Evolutionary conservation across 1,284 basidiomycete genomes (phyloP), one percentile per base, ranked within the genome.

Genomic region (Rhodotorula sp.): DNA sequence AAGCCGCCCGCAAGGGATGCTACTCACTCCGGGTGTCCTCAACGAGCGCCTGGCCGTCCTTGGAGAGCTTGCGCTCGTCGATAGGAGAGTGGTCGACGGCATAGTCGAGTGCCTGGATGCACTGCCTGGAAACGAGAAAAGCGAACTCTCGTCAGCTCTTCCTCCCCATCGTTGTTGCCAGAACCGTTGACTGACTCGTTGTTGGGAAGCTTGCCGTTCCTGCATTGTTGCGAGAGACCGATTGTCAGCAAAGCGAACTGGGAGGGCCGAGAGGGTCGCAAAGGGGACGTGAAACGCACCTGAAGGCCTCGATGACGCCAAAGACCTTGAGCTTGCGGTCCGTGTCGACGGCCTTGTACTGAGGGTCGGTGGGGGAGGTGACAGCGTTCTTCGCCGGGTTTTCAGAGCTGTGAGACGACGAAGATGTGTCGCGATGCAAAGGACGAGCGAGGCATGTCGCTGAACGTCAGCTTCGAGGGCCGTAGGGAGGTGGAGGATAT

Each of bases 31-130:
- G 86, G 24, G 85, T 81, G 78, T 95, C 92, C 64, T 87, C 82
- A 57, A 94, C 82, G 71, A 97, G 87, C 71, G 86, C 86, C 74
- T 85, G 84, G 64, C 92, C 92, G 20, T 92, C 89, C 1, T 85
- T 82, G 0, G 90, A 92, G 61, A 96, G 86, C 78, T 86, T 83
- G 65, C 81, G 77, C 67, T 85, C 65, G 72, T 89, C 84, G 52
- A 93, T 84, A 11, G 89, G 90, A 4, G 89, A 87, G 79, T 89
- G 80, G 54, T 84, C 80, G 73, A 86, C 81, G 60, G 90, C 84
- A 79, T 91, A 92, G 62, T 82, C 80, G 71, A 95, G 84, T 3
- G 87, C 86, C 39, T 84, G 77, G 81, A 59, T 44, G 67, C 56
- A 72, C 57, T 58, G 72, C 44, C 62, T 70, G 30, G 15, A 39